These are phyloP conservation scores for Metarhizium anisopliae DNA, from an alignment of 2,329 filamentous ascomycete genomes.

Conservation along the genomic window DNA sequence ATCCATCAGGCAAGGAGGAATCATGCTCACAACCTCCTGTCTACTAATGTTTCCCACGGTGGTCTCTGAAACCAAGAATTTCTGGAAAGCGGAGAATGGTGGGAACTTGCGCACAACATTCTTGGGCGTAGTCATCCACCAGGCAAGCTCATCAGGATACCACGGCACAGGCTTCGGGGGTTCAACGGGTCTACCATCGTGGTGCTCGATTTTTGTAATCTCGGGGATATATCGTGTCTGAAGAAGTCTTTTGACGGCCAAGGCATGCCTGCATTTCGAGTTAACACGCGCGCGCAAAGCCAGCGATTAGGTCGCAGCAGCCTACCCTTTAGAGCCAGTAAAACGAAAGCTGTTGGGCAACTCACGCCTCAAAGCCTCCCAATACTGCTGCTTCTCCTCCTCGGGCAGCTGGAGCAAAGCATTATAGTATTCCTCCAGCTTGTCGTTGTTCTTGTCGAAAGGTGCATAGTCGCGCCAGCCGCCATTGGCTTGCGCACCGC, in stretches of 20 bases:
- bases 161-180: slow-evolving; percentile 75
- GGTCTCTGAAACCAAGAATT: slow-evolving; percentile 95
- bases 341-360: slow-evolving; percentile 97
- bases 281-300: slow-evolving; percentile 7
- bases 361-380: slow-evolving; percentile 73
- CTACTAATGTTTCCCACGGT: slow-evolving; percentile 95
- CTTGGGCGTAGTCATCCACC: slow-evolving; percentile 97
- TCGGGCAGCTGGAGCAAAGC: slow-evolving; percentile 65
- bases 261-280: slow-evolving; percentile 59
- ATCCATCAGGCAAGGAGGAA: slow-evolving; percentile 88
- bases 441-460: slow-evolving; percentile 69
- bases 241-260: slow-evolving; percentile 81
- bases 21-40: slow-evolving; percentile 98
- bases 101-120: slow-evolving; percentile 89
- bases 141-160: slow-evolving; percentile 93
- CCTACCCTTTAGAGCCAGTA: slow-evolving; percentile 81
- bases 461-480: slow-evolving; percentile 27
- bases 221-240: slow-evolving; percentile 84
- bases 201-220: slow-evolving; percentile 73
- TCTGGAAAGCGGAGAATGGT: slow-evolving; percentile 92
- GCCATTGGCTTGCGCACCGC: slow-evolving; percentile 13
- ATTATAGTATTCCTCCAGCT: slow-evolving; percentile 83
- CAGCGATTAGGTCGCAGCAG: neutral
- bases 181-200: slow-evolving; percentile 73
- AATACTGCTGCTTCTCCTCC: slow-evolving; percentile 72